A percentile compares a stretch with the other conserved stretches of the same genome.
Evolutionary conservation across 257 asterid genomes (phyloP).

Genomic region (Solanum neorickii): DNA sequence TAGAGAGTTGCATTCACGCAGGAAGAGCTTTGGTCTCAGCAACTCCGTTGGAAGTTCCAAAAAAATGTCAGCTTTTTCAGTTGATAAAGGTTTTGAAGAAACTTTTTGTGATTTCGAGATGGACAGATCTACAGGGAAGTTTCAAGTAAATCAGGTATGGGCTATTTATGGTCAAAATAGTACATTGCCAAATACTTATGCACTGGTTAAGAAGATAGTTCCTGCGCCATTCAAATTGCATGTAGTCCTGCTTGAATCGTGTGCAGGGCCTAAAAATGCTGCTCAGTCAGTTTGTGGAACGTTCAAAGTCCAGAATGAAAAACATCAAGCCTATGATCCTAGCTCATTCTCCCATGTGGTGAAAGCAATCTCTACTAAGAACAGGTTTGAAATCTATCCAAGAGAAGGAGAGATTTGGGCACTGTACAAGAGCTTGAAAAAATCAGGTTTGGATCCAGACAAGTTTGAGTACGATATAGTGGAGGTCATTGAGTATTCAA

Average conservation of each 20-base stretch:
- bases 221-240: not conserved
- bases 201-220: slow-evolving; percentile 8
- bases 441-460: not conserved
- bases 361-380: not conserved
- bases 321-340: not conserved
- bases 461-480: slow-evolving; percentile 13
- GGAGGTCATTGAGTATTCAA: not conserved
- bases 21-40: not conserved
- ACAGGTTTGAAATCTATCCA: slow-evolving; percentile 1
- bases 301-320: not conserved
- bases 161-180: slow-evolving; percentile 7
- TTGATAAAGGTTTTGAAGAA: not conserved
- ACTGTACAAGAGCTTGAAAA: slow-evolving; percentile 2
- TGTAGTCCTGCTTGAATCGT: slow-evolving; percentile 3
- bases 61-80: not conserved
- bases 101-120: not conserved
- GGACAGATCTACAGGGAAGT: not conserved
- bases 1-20: not conserved
- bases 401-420: slow-evolving; percentile 24
- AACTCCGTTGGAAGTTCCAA: not conserved
- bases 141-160: slow-evolving; percentile 11
- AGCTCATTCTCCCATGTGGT: slow-evolving; percentile 13
- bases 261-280: not conserved
- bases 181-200: slow-evolving; percentile 9
- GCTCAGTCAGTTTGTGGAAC: slow-evolving; percentile 6